These are phyloP conservation scores for Suillus alpinus DNA, from an alignment of 768 basidiomycete species.

Conservation along the genomic window DNA sequence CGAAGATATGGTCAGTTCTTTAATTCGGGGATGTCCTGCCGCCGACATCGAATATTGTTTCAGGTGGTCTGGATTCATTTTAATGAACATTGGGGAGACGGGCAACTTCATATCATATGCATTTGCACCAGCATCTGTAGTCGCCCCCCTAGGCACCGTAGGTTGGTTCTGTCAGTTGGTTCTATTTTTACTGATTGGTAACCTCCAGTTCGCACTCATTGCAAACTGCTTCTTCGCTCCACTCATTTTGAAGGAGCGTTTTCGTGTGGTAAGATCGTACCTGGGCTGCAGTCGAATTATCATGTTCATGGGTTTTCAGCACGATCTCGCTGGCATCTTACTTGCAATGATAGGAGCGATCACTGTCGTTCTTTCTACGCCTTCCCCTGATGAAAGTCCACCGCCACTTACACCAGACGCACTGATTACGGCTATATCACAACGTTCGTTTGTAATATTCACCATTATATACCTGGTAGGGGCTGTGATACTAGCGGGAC, in stretches of 20 bases:
- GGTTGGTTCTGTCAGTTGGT: slow-evolving; percentile 24
- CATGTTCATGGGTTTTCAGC: slow-evolving; percentile 38
- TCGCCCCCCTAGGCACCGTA: slow-evolving; percentile 95
- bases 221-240: slow-evolving; percentile 96
- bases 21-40: neutral
- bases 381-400: slow-evolving; percentile 61
- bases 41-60: slow-evolving; percentile 1
- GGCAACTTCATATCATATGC: slow-evolving; percentile 92
- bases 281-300: slow-evolving; percentile 4
- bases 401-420: slow-evolving; percentile 59
- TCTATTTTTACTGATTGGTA: neutral
- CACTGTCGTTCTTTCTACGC: slow-evolving; percentile 84
- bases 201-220: slow-evolving; percentile 75
- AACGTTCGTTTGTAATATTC: slow-evolving; percentile 75
- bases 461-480: slow-evolving; percentile 57
- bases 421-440: slow-evolving; percentile 66
- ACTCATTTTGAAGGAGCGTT: slow-evolving; percentile 75
- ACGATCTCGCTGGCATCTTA: slow-evolving; percentile 73
- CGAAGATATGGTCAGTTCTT: slow-evolving; percentile 70
- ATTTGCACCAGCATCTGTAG: slow-evolving; percentile 87
- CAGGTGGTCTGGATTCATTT: slow-evolving; percentile 86
- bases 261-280: slow-evolving; percentile 58
- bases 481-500: slow-evolving; percentile 54
- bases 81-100: slow-evolving; percentile 90
- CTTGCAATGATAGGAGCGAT: slow-evolving; percentile 87